Conservation (phyloP, 1,139 yeast genomes). For the Blastobotrys niveus region DNA sequence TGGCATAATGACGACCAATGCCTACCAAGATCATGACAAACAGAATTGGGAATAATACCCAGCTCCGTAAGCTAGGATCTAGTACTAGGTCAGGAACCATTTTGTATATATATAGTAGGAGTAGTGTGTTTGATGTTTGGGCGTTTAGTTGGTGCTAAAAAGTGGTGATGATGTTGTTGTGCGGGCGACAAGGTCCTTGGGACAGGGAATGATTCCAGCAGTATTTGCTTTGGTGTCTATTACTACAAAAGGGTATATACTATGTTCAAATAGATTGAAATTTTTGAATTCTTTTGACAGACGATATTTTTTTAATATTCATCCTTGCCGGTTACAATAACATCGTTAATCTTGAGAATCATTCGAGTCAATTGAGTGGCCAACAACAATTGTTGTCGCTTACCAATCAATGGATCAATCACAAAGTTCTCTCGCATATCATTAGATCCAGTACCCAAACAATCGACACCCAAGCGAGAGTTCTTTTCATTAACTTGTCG, state of each 20-base stretch:
- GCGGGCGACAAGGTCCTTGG: too few species aligned
- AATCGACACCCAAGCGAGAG: slow-evolving; percentile 83
- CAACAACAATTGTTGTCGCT: slow-evolving; percentile 87
- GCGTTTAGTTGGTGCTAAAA: too few species aligned
- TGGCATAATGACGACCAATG: slow-evolving; percentile 63
- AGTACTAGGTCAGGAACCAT: slow-evolving; percentile 49
- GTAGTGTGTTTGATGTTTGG: too few species aligned
- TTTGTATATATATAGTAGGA: too few species aligned
- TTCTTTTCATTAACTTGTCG: slow-evolving; percentile 71
- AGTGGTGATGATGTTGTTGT: too few species aligned
- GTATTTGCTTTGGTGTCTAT: too few species aligned
- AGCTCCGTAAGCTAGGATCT: slow-evolving; percentile 76
- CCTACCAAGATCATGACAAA: slow-evolving; percentile 91
- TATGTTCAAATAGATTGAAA: too few species aligned
- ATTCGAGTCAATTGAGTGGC: slow-evolving; percentile 97
- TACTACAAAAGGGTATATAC: too few species aligned
- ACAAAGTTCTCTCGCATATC: slow-evolving; percentile 92
- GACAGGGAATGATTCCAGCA: too few species aligned
- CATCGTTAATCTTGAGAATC: slow-evolving; percentile 95
- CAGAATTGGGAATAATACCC: slow-evolving; percentile 90
- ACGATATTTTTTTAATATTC: slow-evolving; percentile 42
- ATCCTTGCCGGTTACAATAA: slow-evolving; percentile 85
- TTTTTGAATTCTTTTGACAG: too few species aligned
- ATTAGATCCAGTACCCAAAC: slow-evolving; percentile 73
- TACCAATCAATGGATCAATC: slow-evolving; percentile 94